Base-by-base conservation (phyloP, 129 eudicot species). In the Centella asiatica region DNA sequence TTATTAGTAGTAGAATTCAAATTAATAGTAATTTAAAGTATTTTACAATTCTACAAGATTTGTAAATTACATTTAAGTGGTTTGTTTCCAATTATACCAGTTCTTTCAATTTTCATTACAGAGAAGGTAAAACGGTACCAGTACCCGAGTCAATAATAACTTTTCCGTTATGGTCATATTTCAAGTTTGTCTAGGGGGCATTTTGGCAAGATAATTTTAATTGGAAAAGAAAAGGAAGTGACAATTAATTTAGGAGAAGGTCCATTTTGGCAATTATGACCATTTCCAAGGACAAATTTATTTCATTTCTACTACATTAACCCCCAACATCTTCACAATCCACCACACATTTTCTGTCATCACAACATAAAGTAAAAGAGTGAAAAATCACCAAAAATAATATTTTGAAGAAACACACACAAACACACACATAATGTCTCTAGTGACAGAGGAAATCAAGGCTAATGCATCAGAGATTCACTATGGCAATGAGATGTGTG, bases 381-480 rank as follows among this genome's bases (percentile, higher is more conserved):
- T 55, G 27, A 39, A 19, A 57, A 58, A 23, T 4, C 31, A 9
- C 14, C 44, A 72, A 45, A 48, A 23, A 61, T 46, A 0, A 40
- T 20, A 51, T n/a, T n/a, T n/a, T n/a, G 12, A 20, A 28, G 42
- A 42, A 18, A 44, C 22, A 18, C 8, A 42, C 45, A 48, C 25
- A 23, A 29, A 39, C 36, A 27, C 14, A 45, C 0, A 3, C 31
- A 69, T 51, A 18, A 83, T 83, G 95, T 87, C 93, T 75, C 75
- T 68, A 5, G 71, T 87, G 26, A 83, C 93, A 34, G 82, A 84
- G 25, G 88, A 83, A 60, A 87, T 83, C 66, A 73, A 78, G 29
- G 71, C 74, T 27, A 78, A 64, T 15, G 95, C 95, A 44, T 76
- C 95, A 26, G 85, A 84, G 60, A 22, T 78, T 36, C 85, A 88